phyloP scores from a whole-genome alignment of 495 filamentous ascomycete genomes.

The Tuber borchii region DNA sequence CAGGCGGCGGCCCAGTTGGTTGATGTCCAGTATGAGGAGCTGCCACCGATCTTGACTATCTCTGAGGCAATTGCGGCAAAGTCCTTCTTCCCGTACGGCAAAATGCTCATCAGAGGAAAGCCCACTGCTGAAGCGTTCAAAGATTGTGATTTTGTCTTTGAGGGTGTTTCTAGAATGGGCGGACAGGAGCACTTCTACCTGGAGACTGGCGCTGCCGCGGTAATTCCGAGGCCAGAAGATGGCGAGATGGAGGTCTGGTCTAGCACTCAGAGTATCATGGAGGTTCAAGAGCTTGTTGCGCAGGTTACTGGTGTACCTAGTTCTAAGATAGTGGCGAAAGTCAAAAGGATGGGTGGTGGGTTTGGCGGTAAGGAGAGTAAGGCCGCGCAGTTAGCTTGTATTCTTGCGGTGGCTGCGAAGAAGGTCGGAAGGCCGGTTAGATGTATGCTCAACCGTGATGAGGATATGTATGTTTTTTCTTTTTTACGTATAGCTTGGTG shows the following conservation, averaged over 20 bases:
- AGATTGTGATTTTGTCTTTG: slow-evolving; percentile 43
- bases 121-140: slow-evolving; percentile 42
- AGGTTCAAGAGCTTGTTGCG: slow-evolving; percentile 46
- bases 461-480: slow-evolving; percentile 45
- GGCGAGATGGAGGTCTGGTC: slow-evolving; percentile 45
- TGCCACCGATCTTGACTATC: slow-evolving; percentile 45
- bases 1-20: slow-evolving; percentile 43
- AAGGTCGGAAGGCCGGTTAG: slow-evolving; percentile 44
- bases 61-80: slow-evolving; percentile 49
- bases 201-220: slow-evolving; percentile 45
- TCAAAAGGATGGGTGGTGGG: slow-evolving; percentile 46
- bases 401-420: slow-evolving; percentile 46
- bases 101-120: slow-evolving; percentile 42
- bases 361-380: slow-evolving; percentile 47
- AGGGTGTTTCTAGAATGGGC: slow-evolving; percentile 44
- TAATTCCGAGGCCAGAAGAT: slow-evolving; percentile 45
- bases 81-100: slow-evolving; percentile 42
- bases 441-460: slow-evolving; percentile 47
- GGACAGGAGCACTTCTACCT: slow-evolving; percentile 48
- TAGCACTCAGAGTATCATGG: slow-evolving; percentile 47
- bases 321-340: slow-evolving; percentile 45
- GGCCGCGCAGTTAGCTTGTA: slow-evolving; percentile 42
- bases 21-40: slow-evolving; percentile 43
- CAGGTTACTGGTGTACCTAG: slow-evolving; percentile 46
- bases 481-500: background rate